These are phyloP conservation scores for Zygotorulaspora sp. DNA, from an alignment of 805 yeast species.

Conservation along the genomic window DNA sequence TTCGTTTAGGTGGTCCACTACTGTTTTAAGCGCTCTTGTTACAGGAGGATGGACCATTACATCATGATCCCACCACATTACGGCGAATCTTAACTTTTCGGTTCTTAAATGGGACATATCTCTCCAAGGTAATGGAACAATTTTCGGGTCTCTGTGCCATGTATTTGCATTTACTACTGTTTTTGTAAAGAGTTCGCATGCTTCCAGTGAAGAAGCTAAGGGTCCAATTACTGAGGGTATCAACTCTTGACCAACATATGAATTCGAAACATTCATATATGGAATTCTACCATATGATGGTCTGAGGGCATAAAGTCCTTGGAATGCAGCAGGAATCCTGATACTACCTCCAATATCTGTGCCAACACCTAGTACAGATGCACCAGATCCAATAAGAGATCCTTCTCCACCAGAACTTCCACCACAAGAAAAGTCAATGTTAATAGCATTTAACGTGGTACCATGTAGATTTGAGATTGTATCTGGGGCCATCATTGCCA, in stretches of 20 bases:
- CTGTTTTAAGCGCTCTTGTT: slow-evolving; percentile 39
- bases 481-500: slow-evolving; percentile 54
- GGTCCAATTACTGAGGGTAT: slow-evolving; percentile 59
- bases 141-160: slow-evolving; percentile 48
- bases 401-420: slow-evolving; percentile 64
- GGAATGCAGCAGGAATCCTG: slow-evolving; percentile 54
- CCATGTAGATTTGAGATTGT: slow-evolving; percentile 50
- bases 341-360: slow-evolving; percentile 60
- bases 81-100: slow-evolving; percentile 43
- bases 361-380: slow-evolving; percentile 52
- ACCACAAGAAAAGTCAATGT: slow-evolving; percentile 47
- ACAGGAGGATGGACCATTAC: slow-evolving; percentile 56
- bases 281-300: slow-evolving; percentile 9
- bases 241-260: slow-evolving; percentile 29
- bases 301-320: slow-evolving; percentile 41
- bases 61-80: slow-evolving; percentile 42
- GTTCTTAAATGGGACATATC: slow-evolving; percentile 21
- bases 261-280: slow-evolving; percentile 7
- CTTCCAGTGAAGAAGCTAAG: slow-evolving; percentile 53
- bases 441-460: slow-evolving; percentile 46
- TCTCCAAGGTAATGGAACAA: slow-evolving; percentile 50
- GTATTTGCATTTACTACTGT: slow-evolving; percentile 40
- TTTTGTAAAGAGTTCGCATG: slow-evolving; percentile 50
- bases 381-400: slow-evolving; percentile 45
- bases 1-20: slow-evolving; percentile 24